Conservation (phyloP, 768 basidiomycete genomes). For the Tulasnella calospora region DNA sequence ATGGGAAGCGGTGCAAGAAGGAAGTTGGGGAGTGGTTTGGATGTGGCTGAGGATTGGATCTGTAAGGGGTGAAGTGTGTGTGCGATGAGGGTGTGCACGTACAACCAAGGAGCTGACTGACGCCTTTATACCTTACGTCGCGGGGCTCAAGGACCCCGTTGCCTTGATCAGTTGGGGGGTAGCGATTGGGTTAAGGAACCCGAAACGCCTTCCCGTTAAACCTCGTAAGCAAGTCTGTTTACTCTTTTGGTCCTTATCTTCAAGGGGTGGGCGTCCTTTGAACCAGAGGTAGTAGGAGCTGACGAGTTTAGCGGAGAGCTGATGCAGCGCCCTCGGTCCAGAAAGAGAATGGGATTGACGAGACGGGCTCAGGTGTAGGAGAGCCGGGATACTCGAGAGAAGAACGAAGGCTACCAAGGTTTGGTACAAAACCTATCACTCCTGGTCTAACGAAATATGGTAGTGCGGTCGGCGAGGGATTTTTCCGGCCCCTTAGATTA, state of each 20-base stretch:
- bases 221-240: constrained; percentile 3
- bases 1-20: neutral
- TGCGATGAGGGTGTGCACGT: neutral
- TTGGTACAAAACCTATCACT: neutral
- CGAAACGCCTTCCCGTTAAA: neutral
- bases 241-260: constrained; percentile 6
- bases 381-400: constrained; percentile 10
- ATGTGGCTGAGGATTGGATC: neutral
- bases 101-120: neutral
- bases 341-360: neutral
- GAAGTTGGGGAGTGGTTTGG: neutral
- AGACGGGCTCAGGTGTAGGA: constrained; percentile 3
- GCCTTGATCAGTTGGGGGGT: neutral
- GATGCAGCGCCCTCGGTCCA: constrained; percentile 7
- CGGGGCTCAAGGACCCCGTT: neutral
- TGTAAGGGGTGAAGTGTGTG: neutral
- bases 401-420: constrained; percentile 3
- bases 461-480: neutral
- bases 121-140: neutral
- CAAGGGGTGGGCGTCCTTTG: constrained; percentile 2
- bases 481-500: constrained; percentile 9
- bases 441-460: constrained; percentile 11
- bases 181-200: neutral
- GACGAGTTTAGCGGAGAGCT: constrained; percentile 1
- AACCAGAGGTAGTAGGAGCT: neutral